Base-by-base conservation (phyloP, 345 rosid genomes). In the Stellera chamaejasme region DNA sequence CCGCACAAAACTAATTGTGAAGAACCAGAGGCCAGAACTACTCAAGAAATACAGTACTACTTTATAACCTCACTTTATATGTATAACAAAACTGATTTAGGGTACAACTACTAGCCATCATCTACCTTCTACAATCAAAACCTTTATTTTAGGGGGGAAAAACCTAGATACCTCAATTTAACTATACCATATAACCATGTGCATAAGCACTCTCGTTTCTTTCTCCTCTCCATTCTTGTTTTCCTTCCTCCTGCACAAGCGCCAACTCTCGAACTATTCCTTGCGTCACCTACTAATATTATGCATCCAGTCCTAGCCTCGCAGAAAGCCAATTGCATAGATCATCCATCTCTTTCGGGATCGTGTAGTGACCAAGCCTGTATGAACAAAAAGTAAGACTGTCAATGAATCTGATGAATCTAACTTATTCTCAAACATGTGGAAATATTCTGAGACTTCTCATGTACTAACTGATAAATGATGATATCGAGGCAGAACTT, bases 361-460 rank as follows among this genome's bases (percentile, higher is more conserved):
- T 80, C 6, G 98, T 88, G 66, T 88, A 91, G 66, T 88, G 95
- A 61, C 92, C 98, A 53, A 88, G 82, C 71, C 98, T 91, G 81
- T 68, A 72, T 2, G 52, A n/a, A 48, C 46, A 73, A 55, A 32
- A 49, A 10, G 45, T 39, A 46, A 16, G 25, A 46, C 57, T 51
- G 19, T 23, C 19, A 32, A 32, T 5, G 39, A 32, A 32, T 0
- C 39, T 32, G 7, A 32, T 32, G 39, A 1, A 32, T 19, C 23
- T 19, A 19, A 19, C 23, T 19, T 19, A 0, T 19, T 19, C 23
- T 19, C 23, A 19, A 19, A 19, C 23, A n/a, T n/a, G n/a, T n/a
- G n/a, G n/a, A 19, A 19, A 19, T 2, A 32, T 2, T 32, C 39
- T 32, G 39, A 32, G 39, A 32, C 39, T 32, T 32, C 39, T 32